A percentile compares a stretch with the other conserved stretches of the same genome.
Evolutionary conservation across 1,139 yeast species (phyloP).

Genomic region (Blastobotrys proliferans): DNA sequence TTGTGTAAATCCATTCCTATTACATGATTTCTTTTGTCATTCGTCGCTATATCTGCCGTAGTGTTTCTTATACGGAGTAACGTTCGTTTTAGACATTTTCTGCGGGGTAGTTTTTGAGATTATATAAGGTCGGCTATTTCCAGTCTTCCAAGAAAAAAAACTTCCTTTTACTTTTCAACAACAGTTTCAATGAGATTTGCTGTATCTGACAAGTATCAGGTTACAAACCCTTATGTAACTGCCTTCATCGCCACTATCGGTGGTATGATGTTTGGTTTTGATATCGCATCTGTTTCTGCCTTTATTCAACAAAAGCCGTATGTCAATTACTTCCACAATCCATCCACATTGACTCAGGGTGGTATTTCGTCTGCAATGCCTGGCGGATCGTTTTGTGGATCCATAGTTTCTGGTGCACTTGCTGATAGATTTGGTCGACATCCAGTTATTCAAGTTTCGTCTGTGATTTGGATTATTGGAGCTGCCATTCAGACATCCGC

Average conservation of each 20-base stretch:
- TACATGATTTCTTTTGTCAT: no score
- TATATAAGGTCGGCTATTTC: no score
- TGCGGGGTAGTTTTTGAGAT: no score
- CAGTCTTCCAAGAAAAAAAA: no score
- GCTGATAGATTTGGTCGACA: constrained; percentile 81
- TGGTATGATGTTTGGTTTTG: constrained; percentile 95
- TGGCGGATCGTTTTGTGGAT: constrained; percentile 68
- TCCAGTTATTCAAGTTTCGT: constrained; percentile 68
- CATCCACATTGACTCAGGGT: constrained; percentile 56
- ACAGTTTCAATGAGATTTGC: no score
- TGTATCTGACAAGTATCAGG: no score
- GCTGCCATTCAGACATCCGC: constrained; percentile 79
- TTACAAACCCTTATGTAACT: constrained; percentile 38
- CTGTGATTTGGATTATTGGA: constrained; percentile 73
- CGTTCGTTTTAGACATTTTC: no score
- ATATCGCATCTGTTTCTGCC: constrained; percentile 86
- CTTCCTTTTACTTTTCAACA: no score
- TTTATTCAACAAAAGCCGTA: constrained; percentile 70
- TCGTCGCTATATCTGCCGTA: no score
- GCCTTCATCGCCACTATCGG: constrained; percentile 68
- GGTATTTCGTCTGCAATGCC: constrained; percentile 93
- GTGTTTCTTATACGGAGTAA: no score
- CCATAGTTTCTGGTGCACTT: constrained; percentile 33
- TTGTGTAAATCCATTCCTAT: no score
- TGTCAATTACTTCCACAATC: constrained; percentile 37